These are phyloP conservation scores for Solanum verrucosum DNA, from an alignment of 257 asterid species.

Conservation along the genomic window DNA sequence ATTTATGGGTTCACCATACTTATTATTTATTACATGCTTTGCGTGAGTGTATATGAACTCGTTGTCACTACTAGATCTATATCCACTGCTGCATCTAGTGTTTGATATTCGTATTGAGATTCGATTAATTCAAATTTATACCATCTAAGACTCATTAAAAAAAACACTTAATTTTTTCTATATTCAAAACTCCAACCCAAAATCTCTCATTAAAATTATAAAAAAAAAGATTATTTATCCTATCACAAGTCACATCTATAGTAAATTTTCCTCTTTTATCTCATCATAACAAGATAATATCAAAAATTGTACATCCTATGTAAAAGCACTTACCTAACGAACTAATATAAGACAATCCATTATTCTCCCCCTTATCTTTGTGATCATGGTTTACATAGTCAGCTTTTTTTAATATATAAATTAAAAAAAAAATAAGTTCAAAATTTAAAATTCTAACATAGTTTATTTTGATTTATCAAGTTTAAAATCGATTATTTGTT, in stretches of 20 bases:
- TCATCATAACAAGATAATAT: background rate
- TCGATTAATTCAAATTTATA: background rate
- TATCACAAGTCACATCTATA: too few species aligned
- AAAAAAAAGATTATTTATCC: background rate
- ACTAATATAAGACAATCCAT: background rate
- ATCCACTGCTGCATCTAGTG: accelerated
- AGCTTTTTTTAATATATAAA: background rate
- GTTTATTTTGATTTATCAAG: background rate
- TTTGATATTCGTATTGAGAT: background rate
- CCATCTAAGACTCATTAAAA: background rate
- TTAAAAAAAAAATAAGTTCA: accelerated
- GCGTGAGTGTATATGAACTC: background rate
- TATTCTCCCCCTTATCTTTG: background rate
- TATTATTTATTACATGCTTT: background rate
- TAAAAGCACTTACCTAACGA: background rate
- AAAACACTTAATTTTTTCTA: background rate
- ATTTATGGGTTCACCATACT: background rate
- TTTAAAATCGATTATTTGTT: background rate
- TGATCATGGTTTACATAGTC: background rate
- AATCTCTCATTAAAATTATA: background rate
- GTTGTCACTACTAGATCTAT: background rate
- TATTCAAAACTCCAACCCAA: background rate
- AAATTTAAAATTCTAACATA: background rate
- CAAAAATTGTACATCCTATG: background rate
- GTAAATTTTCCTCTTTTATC: background rate